phyloP scores from a whole-genome alignment of 768 basidiomycete species.

The Tulasnella sp. region DNA sequence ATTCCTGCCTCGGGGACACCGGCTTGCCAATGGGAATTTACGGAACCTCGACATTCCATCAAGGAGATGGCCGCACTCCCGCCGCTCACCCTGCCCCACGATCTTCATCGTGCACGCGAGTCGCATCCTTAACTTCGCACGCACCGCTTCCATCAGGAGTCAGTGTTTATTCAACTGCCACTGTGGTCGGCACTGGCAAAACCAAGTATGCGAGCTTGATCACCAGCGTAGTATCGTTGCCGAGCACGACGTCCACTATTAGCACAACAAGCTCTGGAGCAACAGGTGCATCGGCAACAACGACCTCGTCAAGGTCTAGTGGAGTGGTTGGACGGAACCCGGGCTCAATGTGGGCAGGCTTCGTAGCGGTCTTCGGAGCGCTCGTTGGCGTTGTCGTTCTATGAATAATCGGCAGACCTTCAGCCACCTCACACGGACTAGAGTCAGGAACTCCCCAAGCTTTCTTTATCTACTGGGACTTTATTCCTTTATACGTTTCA shows the following conservation, averaged over 20 bases:
- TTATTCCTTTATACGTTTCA: too few relatives aligned
- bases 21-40: constrained; percentile 66
- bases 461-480: too few relatives aligned
- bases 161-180: constrained; percentile 16
- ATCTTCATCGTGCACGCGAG: constrained; percentile 32
- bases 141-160: not conserved
- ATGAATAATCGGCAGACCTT: not conserved
- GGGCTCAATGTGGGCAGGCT: not conserved
- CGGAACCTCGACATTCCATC: constrained; percentile 60
- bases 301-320: not conserved
- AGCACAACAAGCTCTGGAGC: not conserved
- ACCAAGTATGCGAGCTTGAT: not conserved
- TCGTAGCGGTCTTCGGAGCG: not conserved
- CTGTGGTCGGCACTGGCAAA: not conserved
- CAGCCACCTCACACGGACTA: too few relatives aligned
- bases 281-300: not conserved
- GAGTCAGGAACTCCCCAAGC: too few relatives aligned
- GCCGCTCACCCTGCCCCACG: constrained; percentile 47
- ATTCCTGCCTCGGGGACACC: constrained; percentile 40
- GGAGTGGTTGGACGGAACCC: not conserved
- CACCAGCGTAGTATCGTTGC: not conserved
- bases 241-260: not conserved
- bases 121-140: constrained; percentile 28
- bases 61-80: constrained; percentile 58
- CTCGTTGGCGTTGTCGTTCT: not conserved